phyloP scores from a whole-genome alignment of 2,329 filamentous ascomycete genomes.

The Chrysoporthe austroafricana region DNA sequence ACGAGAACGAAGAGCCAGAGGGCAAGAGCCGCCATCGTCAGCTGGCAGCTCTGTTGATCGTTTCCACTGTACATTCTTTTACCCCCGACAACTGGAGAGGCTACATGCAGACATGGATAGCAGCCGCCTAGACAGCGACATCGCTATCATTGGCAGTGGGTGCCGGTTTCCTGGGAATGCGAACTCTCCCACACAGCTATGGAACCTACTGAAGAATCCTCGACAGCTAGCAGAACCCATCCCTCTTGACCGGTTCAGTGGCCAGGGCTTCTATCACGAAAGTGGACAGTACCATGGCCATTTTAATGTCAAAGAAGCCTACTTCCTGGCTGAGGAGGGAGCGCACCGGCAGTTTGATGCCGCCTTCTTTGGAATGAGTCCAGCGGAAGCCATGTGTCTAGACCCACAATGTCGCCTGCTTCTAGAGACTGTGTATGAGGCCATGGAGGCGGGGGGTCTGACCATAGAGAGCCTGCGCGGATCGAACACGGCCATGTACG shows the following conservation, averaged over 20 bases:
- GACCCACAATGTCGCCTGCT: conserved; percentile 21
- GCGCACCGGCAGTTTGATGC: conserved; percentile 26
- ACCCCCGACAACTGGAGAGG: too few species aligned
- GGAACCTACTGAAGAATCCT: conserved; percentile 38
- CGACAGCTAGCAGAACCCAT: conserved; percentile 32
- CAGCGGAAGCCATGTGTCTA: conserved; percentile 31
- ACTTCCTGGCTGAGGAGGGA: not conserved
- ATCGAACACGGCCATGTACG: conserved; percentile 36
- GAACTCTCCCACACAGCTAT: conserved; percentile 40
- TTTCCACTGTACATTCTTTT: too few species aligned
- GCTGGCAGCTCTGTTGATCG: too few species aligned
- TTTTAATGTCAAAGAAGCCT: conserved; percentile 32
- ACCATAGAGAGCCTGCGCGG: conserved; percentile 30
- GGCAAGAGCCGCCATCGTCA: too few species aligned
- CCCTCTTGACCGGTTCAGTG: conserved; percentile 33
- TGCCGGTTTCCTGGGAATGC: conserved; percentile 45
- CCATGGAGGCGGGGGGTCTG: conserved; percentile 30
- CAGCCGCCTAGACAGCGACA: conserved; percentile 9
- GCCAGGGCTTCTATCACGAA: conserved; percentile 33
- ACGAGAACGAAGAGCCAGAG: too few species aligned
- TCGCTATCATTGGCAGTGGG: conserved; percentile 43
- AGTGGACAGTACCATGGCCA: conserved; percentile 36
- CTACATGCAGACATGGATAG: too few species aligned
- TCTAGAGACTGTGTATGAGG: conserved; percentile 33
- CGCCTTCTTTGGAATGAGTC: conserved; percentile 35